These are phyloP conservation scores for Coemansia sp. DNA, from an alignment of 192 early-diverging fungal genomes.

Conservation along the genomic window DNA sequence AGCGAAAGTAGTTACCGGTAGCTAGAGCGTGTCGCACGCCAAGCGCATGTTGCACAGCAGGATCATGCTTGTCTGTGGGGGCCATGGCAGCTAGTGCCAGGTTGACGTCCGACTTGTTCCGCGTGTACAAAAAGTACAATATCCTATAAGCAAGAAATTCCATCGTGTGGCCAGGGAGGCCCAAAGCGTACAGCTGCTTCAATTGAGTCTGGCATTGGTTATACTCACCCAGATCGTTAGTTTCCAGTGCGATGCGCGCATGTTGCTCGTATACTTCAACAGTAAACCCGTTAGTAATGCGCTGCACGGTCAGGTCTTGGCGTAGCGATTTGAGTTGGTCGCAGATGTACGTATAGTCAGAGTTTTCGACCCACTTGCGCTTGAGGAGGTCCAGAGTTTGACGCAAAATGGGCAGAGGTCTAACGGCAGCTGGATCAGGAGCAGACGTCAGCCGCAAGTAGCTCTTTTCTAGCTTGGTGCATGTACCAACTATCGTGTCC, in stretches of 20 bases:
- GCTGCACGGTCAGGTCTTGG: slow-evolving; percentile 96
- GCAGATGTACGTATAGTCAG: slow-evolving; percentile 94
- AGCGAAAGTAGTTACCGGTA: slow-evolving; percentile 80
- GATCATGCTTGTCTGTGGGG: slow-evolving; percentile 61
- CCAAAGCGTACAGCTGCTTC: slow-evolving; percentile 78
- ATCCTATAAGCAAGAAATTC: slow-evolving; percentile 96
- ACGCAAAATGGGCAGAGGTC: slow-evolving; percentile 77
- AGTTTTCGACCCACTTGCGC: slow-evolving; percentile 77
- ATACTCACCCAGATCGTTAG: slow-evolving; percentile 95
- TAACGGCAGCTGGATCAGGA: slow-evolving; percentile 91
- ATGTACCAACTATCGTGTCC: slow-evolving; percentile 88
- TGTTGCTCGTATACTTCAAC: slow-evolving; percentile 94
- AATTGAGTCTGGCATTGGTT: slow-evolving; percentile 98
- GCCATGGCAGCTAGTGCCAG: slow-evolving; percentile 73
- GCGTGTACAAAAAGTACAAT: slow-evolving; percentile 85
- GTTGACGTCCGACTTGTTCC: slow-evolving; percentile 85
- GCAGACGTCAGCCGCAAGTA: slow-evolving; percentile 93
- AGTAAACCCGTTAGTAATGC: slow-evolving; percentile 91
- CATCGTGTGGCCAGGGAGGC: slow-evolving; percentile 71
- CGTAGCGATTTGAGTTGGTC: slow-evolving; percentile 96
- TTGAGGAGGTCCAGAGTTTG: slow-evolving; percentile 77
- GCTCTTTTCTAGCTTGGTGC: slow-evolving; percentile 81
- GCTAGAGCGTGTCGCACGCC: slow-evolving; percentile 77
- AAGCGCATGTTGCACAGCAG: slow-evolving; percentile 78
- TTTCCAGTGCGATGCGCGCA: slow-evolving; percentile 94